Base-by-base conservation (phyloP, 2,329 filamentous ascomycete genomes). In the Blumeria hordei region DNA sequence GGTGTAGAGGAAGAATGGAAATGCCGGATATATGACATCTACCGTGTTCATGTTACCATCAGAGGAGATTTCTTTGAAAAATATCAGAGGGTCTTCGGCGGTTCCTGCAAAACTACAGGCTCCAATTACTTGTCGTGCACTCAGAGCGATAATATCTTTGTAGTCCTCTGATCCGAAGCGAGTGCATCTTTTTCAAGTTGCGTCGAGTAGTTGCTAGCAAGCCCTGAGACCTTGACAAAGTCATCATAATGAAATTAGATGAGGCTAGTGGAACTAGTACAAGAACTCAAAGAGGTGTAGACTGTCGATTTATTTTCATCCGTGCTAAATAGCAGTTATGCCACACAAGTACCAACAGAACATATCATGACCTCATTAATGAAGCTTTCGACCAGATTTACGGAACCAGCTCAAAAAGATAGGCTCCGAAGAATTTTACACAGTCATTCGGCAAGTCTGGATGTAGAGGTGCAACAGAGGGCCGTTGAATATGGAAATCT, bases 331-430 rank as follows among this genome's bases (percentile, higher is more conserved):
- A 96, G 90, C 70, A 94, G 82, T 66, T 96, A 95, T 64, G 87
- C 85, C 18, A 90, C 83, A 1, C 88, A 94, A 65, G 83, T 88
- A 47, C 83, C 92, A 1, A 90, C 86, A 3, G 88, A 98, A 70
- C 98, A 96, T 68, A 95, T 98, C 63, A 78, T 94, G 64, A 98
- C 88, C 21, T 85, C 88, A 4, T 75, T 93, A 53, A 90, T 96
- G 76, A 98, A 98, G 67, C 76, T 98, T 55, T 94, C 88, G 2
- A 93, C 88, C 16, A 79, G 92, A 47, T 76, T 98, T 64, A 78
- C 79, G 50, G 88, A 95, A 47, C 72, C 82, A 1, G 74, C 83
- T n/a, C 90, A 96, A 67, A 72, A 94, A 39, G 88, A 94, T 65
- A 80, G 88, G 57, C 74, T 96, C 45, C 80, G 88, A 57, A 77